Percentiles rank a stretch among this genome's conserved stretches.
phyloP scores from a whole-genome alignment of 2,329 filamentous ascomycete species.

The Ilyonectria mors-panacis region DNA sequence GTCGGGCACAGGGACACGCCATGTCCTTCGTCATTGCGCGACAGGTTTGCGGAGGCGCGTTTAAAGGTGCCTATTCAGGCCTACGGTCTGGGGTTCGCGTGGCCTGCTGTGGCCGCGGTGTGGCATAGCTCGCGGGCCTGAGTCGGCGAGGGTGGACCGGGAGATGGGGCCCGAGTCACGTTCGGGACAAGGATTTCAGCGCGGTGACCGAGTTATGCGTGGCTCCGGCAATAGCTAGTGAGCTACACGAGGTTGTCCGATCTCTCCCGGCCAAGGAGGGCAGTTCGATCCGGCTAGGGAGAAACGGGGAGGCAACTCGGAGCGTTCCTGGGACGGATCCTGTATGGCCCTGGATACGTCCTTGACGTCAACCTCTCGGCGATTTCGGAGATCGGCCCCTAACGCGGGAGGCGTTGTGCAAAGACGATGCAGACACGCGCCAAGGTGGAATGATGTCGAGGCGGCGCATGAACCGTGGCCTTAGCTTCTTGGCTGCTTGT shows the following conservation, averaged over 20 bases:
- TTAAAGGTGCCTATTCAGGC: conserved; percentile 39
- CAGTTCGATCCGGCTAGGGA: neutral
- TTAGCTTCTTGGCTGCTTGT: neutral
- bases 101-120: neutral
- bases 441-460: conserved; percentile 15
- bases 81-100: conserved; percentile 7
- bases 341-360: neutral
- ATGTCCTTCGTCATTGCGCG: conserved; percentile 4
- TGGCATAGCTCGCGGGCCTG: conserved; percentile 10
- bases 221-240: neutral
- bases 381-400: neutral
- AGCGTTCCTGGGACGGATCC: neutral
- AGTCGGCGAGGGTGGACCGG: conserved; percentile 29
- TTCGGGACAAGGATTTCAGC: conserved; percentile 11
- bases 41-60: conserved; percentile 23
- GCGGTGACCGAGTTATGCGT: neutral
- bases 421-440: neutral
- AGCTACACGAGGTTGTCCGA: conserved; percentile 4
- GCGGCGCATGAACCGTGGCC: conserved; percentile 13
- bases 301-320: neutral
- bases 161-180: conserved; percentile 25
- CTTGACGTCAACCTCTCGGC: neutral
- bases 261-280: neutral
- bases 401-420: neutral
- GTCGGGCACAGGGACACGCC: conserved; percentile 14